phyloP scores from a whole-genome alignment of 768 basidiomycete genomes.

The Daedalea quercina region DNA sequence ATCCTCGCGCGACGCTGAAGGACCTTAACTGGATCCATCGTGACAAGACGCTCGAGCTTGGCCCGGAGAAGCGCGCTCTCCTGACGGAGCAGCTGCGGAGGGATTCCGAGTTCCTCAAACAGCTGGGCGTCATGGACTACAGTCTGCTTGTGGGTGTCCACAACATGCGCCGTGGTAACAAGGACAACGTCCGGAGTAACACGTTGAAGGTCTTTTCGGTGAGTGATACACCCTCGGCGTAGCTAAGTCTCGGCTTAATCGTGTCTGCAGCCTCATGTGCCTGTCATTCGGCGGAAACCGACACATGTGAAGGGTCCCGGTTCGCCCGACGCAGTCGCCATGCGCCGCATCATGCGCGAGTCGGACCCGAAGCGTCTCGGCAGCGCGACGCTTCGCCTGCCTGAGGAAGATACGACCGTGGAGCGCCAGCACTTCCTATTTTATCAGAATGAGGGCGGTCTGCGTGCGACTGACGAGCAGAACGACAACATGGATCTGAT shows the following conservation, averaged over 20 bases:
- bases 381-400: conserved; percentile 42
- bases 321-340: conserved; percentile 71
- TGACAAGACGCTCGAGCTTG: conserved; percentile 73
- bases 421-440: conserved; percentile 78
- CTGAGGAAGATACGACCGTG: conserved; percentile 52
- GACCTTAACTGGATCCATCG: conserved; percentile 96
- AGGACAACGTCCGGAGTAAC: conserved; percentile 85
- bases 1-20: conserved; percentile 87
- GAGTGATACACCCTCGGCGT: conserved; percentile 23
- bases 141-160: conserved; percentile 92
- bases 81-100: conserved; percentile 86
- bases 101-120: conserved; percentile 81
- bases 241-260: background rate
- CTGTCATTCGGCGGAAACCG: conserved; percentile 53
- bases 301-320: conserved; percentile 48
- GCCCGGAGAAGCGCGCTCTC: conserved; percentile 90
- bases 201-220: conserved; percentile 92
- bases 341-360: conserved; percentile 79
- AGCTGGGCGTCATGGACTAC: conserved; percentile 92
- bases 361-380: conserved; percentile 74
- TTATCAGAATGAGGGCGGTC: conserved; percentile 94
- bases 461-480: conserved; percentile 82
- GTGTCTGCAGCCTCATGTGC: conserved; percentile 57
- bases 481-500: conserved; percentile 72
- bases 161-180: conserved; percentile 83